A percentile compares a stretch with the other conserved stretches of the same genome.
Evolutionary conservation across 2,329 filamentous ascomycete species (phyloP).

Genomic region (Penicillium sp.): DNA sequence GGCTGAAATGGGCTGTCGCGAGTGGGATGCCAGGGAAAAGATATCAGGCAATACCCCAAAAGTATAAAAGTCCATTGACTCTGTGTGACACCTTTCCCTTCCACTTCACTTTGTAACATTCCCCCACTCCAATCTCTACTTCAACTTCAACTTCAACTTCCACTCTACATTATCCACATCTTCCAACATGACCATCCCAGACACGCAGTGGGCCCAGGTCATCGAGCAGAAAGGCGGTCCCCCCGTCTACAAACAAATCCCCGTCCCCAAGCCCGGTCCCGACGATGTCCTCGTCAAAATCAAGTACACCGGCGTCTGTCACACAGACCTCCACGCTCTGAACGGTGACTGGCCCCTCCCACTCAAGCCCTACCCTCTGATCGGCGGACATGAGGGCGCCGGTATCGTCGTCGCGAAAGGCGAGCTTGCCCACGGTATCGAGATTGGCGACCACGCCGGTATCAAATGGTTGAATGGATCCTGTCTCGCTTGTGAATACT

Average conservation of each 20-base stretch:
- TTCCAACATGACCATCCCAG: slow-evolving; percentile 59
- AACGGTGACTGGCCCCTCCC: slow-evolving; percentile 86
- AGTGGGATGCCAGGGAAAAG: background rate
- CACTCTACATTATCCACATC: background rate
- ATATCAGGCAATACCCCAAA: background rate
- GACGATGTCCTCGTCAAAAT: slow-evolving; percentile 92
- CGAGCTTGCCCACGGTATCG: slow-evolving; percentile 72
- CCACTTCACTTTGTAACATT: slow-evolving; percentile 2
- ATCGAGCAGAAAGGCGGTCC: slow-evolving; percentile 77
- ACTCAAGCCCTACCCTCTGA: slow-evolving; percentile 74
- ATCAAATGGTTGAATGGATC: slow-evolving; percentile 92
- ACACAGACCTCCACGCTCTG: slow-evolving; percentile 80
- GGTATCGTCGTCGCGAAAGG: slow-evolving; percentile 81
- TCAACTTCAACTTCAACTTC: background rate
- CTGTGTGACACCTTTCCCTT: background rate
- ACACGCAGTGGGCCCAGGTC: slow-evolving; percentile 89
- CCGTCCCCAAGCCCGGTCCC: slow-evolving; percentile 76
- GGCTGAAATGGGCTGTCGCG: background rate
- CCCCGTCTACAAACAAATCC: slow-evolving; percentile 62
- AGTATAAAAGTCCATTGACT: background rate
- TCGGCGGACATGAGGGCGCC: slow-evolving; percentile 79
- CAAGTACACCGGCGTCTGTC: slow-evolving; percentile 88
- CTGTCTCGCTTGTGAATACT: slow-evolving; percentile 82
- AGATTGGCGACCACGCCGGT: slow-evolving; percentile 82
- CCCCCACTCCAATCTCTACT: background rate